These are phyloP conservation scores for Rehmannia glutinosa DNA, from an alignment of 257 asterid species.

Conservation along the genomic window DNA sequence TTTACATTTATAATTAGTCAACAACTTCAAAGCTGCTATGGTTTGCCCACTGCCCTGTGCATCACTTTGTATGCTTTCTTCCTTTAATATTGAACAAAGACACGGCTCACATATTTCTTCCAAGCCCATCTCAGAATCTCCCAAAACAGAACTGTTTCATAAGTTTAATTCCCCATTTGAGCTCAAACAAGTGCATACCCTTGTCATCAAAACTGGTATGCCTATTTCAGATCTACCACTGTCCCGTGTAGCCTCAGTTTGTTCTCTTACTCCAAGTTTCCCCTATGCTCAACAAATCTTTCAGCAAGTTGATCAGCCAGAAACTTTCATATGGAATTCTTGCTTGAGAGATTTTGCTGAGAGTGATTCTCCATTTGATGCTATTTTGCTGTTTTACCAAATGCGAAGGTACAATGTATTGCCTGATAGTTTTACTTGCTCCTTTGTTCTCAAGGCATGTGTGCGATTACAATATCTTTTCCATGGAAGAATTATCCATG, in stretches of 20 bases:
- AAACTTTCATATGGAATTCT: slow-evolving; percentile 40
- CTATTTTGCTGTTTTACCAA: slow-evolving; percentile 49
- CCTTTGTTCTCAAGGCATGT: slow-evolving; percentile 61
- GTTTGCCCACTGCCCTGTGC: slow-evolving; percentile 10
- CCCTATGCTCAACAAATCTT: slow-evolving; percentile 47
- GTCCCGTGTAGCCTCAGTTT: slow-evolving; percentile 50
- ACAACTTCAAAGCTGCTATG: slow-evolving; percentile 10
- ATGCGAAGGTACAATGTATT: slow-evolving; percentile 33
- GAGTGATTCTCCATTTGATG: slow-evolving; percentile 42
- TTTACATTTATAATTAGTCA: neutral
- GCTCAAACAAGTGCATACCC: slow-evolving; percentile 50
- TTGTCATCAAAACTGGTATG: slow-evolving; percentile 35
- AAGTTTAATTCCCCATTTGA: slow-evolving; percentile 38
- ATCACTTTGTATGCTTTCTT: slow-evolving; percentile 8
- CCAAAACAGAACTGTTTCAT: slow-evolving; percentile 16
- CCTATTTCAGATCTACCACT: slow-evolving; percentile 50
- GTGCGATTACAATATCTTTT: slow-evolving; percentile 31
- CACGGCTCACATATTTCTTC: neutral
- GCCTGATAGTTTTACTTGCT: slow-evolving; percentile 53
- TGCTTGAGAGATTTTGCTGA: slow-evolving; percentile 54
- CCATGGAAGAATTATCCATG: slow-evolving; percentile 45
- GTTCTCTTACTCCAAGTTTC: slow-evolving; percentile 59
- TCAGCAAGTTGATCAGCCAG: slow-evolving; percentile 18
- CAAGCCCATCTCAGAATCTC: slow-evolving; percentile 14
- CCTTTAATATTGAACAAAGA: slow-evolving; percentile 10